These are phyloP conservation scores for Xylaria arbuscula DNA, from an alignment of 2,329 filamentous ascomycete genomes.

Conservation along the genomic window DNA sequence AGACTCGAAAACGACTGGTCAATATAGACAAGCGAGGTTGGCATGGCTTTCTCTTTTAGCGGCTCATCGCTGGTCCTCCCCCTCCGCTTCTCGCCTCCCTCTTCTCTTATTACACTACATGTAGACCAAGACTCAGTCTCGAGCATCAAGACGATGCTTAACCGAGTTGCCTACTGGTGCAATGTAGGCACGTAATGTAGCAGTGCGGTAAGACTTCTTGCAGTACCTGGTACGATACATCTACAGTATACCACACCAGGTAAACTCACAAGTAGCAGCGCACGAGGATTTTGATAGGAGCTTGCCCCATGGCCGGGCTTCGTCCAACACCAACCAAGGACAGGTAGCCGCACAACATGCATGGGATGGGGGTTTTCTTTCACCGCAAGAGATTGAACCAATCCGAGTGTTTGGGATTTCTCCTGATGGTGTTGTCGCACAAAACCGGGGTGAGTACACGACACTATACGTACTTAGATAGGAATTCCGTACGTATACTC, in stretches of 20 bases:
- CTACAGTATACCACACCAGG: background rate
- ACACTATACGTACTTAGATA: background rate
- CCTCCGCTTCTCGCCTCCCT: background rate
- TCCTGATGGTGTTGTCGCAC: slow-evolving; percentile 21
- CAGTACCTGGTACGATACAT: slow-evolving; percentile 10
- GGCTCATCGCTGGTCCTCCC: background rate
- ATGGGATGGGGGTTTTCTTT: slow-evolving; percentile 19
- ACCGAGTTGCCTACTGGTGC: background rate
- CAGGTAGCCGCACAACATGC: slow-evolving; percentile 27
- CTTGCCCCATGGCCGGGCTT: slow-evolving; percentile 20
- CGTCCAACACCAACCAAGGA: slow-evolving; percentile 26
- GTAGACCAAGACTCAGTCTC: slow-evolving; percentile 6
- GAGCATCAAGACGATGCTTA: slow-evolving; percentile 6
- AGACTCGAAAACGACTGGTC: slow-evolving; percentile 23
- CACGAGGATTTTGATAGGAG: slow-evolving; percentile 14
- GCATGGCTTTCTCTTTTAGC: slow-evolving; percentile 17
- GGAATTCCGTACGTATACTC: background rate
- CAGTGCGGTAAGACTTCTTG: slow-evolving; percentile 8
- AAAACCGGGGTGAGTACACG: background rate
- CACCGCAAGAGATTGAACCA: slow-evolving; percentile 33
- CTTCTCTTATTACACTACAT: background rate
- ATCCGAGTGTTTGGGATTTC: slow-evolving; percentile 17
- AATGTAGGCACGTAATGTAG: background rate
- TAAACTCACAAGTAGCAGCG: background rate
- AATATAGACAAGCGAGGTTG: slow-evolving; percentile 23